phyloP scores from a whole-genome alignment of 2,329 filamentous ascomycete genomes.

The Fusarium piperis region DNA sequence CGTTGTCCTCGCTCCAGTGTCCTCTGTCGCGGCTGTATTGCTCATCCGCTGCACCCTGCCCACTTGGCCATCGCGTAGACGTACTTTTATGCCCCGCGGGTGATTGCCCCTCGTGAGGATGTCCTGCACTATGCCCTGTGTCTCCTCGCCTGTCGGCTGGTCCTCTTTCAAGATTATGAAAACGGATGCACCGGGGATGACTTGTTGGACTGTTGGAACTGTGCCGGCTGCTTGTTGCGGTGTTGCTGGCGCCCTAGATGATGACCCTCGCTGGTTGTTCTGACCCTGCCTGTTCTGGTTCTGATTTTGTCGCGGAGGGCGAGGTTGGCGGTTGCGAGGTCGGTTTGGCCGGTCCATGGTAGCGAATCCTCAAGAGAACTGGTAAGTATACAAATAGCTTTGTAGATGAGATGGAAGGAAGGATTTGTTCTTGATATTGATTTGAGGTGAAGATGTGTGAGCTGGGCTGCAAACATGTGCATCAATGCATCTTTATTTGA shows the following conservation, averaged over 20 bases:
- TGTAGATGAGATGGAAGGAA: neutral
- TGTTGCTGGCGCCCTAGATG: conserved; percentile 41
- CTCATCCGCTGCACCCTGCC: conserved; percentile 76
- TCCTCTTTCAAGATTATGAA: conserved; percentile 81
- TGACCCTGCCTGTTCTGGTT: neutral
- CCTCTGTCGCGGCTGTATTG: conserved; percentile 12
- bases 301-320: conserved; percentile 36
- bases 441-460: neutral
- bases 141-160: conserved; percentile 77
- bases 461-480: neutral
- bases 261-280: conserved; percentile 28
- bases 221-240: conserved; percentile 49
- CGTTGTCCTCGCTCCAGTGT: conserved; percentile 7
- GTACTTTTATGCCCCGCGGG: conserved; percentile 81
- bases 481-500: neutral
- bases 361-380: neutral
- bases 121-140: conserved; percentile 72
- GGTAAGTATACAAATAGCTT: neutral
- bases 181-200: conserved; percentile 70
- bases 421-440: neutral
- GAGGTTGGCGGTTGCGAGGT: conserved; percentile 47
- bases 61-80: conserved; percentile 75
- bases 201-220: conserved; percentile 61
- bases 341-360: conserved; percentile 48
- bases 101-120: conserved; percentile 79